These are phyloP conservation scores for Geosiphon pyriformis DNA, from an alignment of 192 early-diverging fungal genomes.

Conservation along the genomic window DNA sequence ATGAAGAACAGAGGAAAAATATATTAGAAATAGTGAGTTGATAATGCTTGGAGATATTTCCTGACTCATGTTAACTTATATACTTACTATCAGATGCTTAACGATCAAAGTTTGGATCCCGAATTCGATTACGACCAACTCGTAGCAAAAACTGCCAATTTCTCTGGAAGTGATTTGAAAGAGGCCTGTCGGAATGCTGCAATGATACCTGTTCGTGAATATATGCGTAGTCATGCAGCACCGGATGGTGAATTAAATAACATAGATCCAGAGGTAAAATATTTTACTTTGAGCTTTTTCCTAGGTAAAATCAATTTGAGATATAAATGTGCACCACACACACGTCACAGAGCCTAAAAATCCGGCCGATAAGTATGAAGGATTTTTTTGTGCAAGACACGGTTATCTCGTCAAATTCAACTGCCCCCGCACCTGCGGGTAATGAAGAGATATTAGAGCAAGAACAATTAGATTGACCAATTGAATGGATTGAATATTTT, in stretches of 20 bases:
- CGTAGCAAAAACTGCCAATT: slow-evolving; percentile 69
- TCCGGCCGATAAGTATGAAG: slow-evolving; percentile 2
- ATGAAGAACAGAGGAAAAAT: slow-evolving; percentile 72
- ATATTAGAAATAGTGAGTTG: slow-evolving; percentile 70
- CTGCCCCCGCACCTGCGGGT: not conserved
- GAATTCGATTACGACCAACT: slow-evolving; percentile 66
- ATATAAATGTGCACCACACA: not conserved
- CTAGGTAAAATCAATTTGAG: not conserved
- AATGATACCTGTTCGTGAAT: slow-evolving; percentile 91
- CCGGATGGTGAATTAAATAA: slow-evolving; percentile 10
- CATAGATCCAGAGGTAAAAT: slow-evolving; percentile 19
- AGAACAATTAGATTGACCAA: not conserved
- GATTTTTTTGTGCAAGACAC: slow-evolving; percentile 18
- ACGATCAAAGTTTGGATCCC: slow-evolving; percentile 57
- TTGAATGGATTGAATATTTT: too few species aligned
- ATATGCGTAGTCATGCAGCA: slow-evolving; percentile 45
- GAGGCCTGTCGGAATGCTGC: slow-evolving; percentile 95
- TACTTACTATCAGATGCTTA: slow-evolving; percentile 58
- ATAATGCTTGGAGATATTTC: not conserved
- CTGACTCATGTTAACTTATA: not conserved
- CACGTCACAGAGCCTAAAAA: slow-evolving; percentile 1
- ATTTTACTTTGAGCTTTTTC: not conserved
- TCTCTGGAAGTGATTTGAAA: slow-evolving; percentile 91
- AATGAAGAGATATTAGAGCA: not conserved
- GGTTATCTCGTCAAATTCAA: not conserved